A percentile compares a stretch with the other conserved stretches of the same genome.
Conservation (phyloP, 805 yeast species). For the Ogataea wickerhamii region DNA sequence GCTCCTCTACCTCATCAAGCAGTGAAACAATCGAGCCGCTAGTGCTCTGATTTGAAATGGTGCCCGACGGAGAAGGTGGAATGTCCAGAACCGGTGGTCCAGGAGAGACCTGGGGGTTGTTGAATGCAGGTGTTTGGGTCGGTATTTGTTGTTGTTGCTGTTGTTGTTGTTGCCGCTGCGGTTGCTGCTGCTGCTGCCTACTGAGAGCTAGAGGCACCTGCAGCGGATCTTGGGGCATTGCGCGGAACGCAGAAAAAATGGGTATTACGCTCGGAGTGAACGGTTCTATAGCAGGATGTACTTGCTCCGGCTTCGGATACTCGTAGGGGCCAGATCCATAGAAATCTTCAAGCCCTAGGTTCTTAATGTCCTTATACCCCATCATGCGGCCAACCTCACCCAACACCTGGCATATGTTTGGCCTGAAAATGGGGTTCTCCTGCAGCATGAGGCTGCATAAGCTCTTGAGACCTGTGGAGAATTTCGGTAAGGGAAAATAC, state of each 20-base stretch:
- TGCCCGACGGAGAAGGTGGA: constrained; percentile 22
- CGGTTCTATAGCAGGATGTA: constrained; percentile 27
- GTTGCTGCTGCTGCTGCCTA: constrained; percentile 24
- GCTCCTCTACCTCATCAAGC: constrained; percentile 44
- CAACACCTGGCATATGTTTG: constrained; percentile 80
- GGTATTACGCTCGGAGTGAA: constrained; percentile 30
- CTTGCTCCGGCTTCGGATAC: constrained; percentile 26
- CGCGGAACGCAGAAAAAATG: constrained; percentile 30
- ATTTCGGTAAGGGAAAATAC: constrained; percentile 68
- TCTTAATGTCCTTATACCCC: constrained; percentile 40
- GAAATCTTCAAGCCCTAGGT: constrained; percentile 28
- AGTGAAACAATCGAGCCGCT: constrained; percentile 5
- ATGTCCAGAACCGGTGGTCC: constrained; percentile 11
- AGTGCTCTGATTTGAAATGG: constrained; percentile 6
- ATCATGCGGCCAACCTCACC: constrained; percentile 59
- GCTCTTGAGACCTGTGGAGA: constrained; percentile 67
- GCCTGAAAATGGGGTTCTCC: constrained; percentile 78
- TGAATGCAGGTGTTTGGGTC: constrained; percentile 18
- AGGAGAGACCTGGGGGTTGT: constrained; percentile 9
- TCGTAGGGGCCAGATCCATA: constrained; percentile 35
- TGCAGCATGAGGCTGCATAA: constrained; percentile 76
- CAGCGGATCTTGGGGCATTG: constrained; percentile 42
- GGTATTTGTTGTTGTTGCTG: constrained; percentile 29
- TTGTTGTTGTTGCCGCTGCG: constrained; percentile 38
- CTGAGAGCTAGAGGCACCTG: constrained; percentile 41